These are phyloP conservation scores for Sonneratia caseolaris DNA, from an alignment of 345 rosid genomes.

Conservation along the genomic window DNA sequence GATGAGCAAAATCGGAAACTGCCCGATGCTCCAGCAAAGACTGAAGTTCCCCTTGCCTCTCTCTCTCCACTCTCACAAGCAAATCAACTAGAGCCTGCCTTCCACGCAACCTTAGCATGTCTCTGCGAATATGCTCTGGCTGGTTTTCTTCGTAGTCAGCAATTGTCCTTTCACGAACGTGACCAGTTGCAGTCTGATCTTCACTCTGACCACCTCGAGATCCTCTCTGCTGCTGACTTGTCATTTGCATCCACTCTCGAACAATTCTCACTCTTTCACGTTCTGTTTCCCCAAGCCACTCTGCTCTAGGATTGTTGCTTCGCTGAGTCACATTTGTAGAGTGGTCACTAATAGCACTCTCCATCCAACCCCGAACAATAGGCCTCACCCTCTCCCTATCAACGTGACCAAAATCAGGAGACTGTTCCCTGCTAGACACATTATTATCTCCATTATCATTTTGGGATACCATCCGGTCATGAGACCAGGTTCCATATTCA, in stretches of 20 bases:
- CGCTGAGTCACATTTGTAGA: constrained; percentile 52
- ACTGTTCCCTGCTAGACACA: constrained; percentile 76
- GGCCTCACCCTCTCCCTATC: constrained; percentile 98
- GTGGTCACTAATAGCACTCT: constrained; percentile 59
- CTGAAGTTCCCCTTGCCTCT: constrained; percentile 85
- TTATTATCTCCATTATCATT: constrained; percentile 45
- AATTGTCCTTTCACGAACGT: constrained; percentile 37
- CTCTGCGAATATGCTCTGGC: constrained; percentile 63
- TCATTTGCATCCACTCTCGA: constrained; percentile 94
- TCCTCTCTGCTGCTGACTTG: constrained; percentile 88
- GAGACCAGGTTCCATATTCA: constrained; percentile 74
- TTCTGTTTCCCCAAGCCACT: constrained; percentile 97
- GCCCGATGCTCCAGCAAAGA: constrained; percentile 91
- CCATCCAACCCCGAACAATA: constrained; percentile 92
- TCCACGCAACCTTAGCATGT: constrained; percentile 76
- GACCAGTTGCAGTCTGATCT: constrained; percentile 33
- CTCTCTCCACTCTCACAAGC: constrained; percentile 78
- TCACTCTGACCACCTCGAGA: constrained; percentile 46
- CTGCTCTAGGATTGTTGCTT: constrained; percentile 60
- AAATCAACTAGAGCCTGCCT: constrained; percentile 83
- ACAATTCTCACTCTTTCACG: constrained; percentile 96
- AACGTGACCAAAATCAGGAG: constrained; percentile 83
- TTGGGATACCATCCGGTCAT: constrained; percentile 38
- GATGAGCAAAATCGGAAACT: constrained; percentile 97
- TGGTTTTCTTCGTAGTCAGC: constrained; percentile 59